phyloP scores from a whole-genome alignment of 805 yeast genomes.

The Barnettozyma californica region DNA sequence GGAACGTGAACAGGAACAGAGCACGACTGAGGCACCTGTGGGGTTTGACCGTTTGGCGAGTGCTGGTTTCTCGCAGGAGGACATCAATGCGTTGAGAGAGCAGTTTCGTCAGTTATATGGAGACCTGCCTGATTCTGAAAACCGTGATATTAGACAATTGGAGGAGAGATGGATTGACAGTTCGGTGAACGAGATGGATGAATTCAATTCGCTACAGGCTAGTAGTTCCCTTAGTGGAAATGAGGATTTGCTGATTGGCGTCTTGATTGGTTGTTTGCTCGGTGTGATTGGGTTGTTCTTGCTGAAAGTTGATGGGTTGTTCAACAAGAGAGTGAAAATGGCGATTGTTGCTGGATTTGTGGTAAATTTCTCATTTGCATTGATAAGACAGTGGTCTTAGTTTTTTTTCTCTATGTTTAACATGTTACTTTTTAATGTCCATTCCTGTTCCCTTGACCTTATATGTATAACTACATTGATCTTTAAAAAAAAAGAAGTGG shows the following conservation, averaged over 20 bases:
- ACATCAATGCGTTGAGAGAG: conserved; percentile 61
- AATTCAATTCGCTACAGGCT: conserved; percentile 40
- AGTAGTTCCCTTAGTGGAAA: conserved; percentile 43
- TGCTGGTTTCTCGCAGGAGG: conserved; percentile 80
- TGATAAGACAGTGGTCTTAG: conserved; percentile 37
- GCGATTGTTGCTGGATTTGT: conserved; percentile 68
- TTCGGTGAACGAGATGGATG: conserved; percentile 48
- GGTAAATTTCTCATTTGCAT: conserved; percentile 63
- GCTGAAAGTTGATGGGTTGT: conserved; percentile 52
- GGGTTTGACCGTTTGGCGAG: conserved; percentile 82
- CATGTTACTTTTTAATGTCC: background rate
- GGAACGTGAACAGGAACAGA: conserved; percentile 43
- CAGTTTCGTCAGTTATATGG: conserved; percentile 75
- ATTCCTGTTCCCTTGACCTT: background rate
- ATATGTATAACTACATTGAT: too few relatives aligned
- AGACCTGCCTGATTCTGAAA: conserved; percentile 28
- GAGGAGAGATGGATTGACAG: conserved; percentile 90
- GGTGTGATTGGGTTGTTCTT: conserved; percentile 70
- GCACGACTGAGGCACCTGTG: conserved; percentile 61
- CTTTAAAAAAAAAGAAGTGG: too few relatives aligned
- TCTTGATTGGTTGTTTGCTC: conserved; percentile 65
- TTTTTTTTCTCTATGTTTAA: background rate
- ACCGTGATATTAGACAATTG: conserved; percentile 53
- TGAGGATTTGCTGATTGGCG: conserved; percentile 64
- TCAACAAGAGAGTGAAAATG: conserved; percentile 58